Evolutionary conservation across 495 filamentous ascomycete genomes (phyloP).

Genomic region (Aspergillus panamensis): DNA sequence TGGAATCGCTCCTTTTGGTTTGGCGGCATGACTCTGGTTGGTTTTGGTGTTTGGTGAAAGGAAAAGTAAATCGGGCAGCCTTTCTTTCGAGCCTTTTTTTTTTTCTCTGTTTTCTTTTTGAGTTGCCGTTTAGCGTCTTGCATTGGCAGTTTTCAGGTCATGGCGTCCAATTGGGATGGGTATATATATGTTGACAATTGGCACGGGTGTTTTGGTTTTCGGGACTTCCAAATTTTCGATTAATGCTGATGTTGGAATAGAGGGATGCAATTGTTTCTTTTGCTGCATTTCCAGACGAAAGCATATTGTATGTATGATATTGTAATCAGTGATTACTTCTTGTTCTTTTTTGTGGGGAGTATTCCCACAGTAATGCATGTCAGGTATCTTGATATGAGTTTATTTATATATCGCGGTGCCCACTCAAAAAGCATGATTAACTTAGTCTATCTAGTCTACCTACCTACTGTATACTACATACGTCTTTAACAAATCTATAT

Average conservation of each 20-base stretch:
- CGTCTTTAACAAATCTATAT: no score
- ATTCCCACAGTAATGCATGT: neutral
- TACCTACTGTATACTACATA: no score
- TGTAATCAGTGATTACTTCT: neutral
- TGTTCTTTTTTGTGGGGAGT: neutral
- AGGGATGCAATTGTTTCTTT: slow-evolving; percentile 6
- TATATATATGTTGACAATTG: slow-evolving; percentile 16
- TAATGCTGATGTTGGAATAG: slow-evolving; percentile 13
- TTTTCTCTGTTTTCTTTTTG: slow-evolving; percentile 13
- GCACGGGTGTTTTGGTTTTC: slow-evolving; percentile 9
- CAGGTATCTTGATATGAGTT: neutral
- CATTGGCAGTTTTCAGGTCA: slow-evolving; percentile 24
- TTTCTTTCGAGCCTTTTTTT: neutral
- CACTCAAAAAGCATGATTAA: no score
- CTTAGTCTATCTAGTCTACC: no score
- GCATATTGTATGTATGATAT: slow-evolving; percentile 4
- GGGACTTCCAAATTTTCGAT: slow-evolving; percentile 1
- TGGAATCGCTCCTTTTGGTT: neutral
- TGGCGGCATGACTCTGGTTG: neutral
- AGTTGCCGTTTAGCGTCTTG: slow-evolving; percentile 40
- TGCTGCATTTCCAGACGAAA: neutral
- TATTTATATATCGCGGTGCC: no score
- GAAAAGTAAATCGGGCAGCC: neutral
- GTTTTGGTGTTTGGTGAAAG: neutral
- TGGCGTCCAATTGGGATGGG: slow-evolving; percentile 21